A percentile compares a stretch with the other conserved stretches of the same genome.
phyloP scores from a whole-genome alignment of 176 grass and related monocot genomes.

The Elymus sibiricus region DNA sequence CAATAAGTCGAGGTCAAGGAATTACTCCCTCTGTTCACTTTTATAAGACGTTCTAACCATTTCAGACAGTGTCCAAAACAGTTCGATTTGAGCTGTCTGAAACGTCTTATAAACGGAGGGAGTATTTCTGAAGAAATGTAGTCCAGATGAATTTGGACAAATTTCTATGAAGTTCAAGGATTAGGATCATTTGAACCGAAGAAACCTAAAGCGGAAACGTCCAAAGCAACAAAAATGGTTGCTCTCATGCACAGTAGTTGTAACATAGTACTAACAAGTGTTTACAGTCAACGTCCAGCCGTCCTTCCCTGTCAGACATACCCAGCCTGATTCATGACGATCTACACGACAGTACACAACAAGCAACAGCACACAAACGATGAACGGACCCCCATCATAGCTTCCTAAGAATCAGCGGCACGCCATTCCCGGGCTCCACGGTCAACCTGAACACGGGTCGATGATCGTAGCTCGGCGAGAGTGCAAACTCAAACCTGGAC shows the following conservation, averaged over 20 bases:
- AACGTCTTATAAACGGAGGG: too few relatives aligned
- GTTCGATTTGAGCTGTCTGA: too few relatives aligned
- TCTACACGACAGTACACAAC: background rate
- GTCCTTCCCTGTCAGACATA: background rate
- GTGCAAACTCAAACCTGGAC: conserved; percentile 40
- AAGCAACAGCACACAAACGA: background rate
- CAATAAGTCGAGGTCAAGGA: background rate
- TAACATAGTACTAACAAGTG: background rate
- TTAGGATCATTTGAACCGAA: background rate
- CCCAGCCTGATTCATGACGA: too few relatives aligned
- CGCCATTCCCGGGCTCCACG: conserved; percentile 45
- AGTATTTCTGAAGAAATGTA: background rate
- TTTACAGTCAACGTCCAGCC: background rate
- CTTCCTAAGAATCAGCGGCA: conserved; percentile 41
- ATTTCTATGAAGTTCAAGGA: background rate
- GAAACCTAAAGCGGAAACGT: background rate
- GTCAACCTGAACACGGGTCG: conserved; percentile 49
- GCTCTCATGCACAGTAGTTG: background rate
- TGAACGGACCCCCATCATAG: background rate
- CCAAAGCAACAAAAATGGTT: background rate
- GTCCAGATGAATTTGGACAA: background rate
- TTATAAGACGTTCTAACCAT: too few relatives aligned
- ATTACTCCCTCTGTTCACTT: too few relatives aligned
- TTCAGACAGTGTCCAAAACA: too few relatives aligned
- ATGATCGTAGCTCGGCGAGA: conserved; percentile 52